Evolutionary conservation across 1,284 basidiomycete species (phyloP), one percentile per base, ranked within the genome.

Genomic region (Trametes hirsuta): DNA sequence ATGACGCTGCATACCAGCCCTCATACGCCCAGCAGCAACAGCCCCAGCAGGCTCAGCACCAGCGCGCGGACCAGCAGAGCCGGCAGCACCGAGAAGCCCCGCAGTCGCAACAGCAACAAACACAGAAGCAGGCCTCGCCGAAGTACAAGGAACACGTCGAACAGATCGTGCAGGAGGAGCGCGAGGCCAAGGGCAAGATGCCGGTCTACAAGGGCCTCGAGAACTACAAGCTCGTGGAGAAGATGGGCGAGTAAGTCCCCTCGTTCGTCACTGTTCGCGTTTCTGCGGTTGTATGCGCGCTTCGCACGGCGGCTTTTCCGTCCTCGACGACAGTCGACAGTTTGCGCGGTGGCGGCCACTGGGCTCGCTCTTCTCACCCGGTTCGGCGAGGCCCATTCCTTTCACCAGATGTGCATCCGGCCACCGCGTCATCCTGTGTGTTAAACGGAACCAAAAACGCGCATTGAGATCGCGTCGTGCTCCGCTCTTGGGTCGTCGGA

Each of bases 231-330:
- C 82, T 97, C 21, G 65, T 94, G 18, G 88, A 93, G 66, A 97
- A 97, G 83, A 97, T 97, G 95, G 95, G 95, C 81, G 95, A 97
- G 93, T 95, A 66, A 76, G 93, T 79, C 45, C 40, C 39, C 39
- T 5, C 11, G 49, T 40, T 5, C 11, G 49, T 44, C 24, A 36
- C 41, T 12, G 12, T 37, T 36, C 8, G 12, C 34, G 37, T 36
- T 53, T 47, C 14, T n/a, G 8, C 18, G 18, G 11, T n/a, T 45
- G 6, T 22, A 41, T 44, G n/a, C 47, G 56, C 21, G 6, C 34
- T 24, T 44, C 24, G 22, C 21, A 15, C 49, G 24, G 5, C 12
- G 15, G 3, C 6, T 15, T 18, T 18, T 6, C 25, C 18, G 4
- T 5, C 8, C 4, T 10, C 30, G 30, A 10, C 30, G 30, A 30